These are phyloP conservation scores for Xylariales sp. DNA, from an alignment of 2,329 filamentous ascomycete genomes.

Conservation along the genomic window DNA sequence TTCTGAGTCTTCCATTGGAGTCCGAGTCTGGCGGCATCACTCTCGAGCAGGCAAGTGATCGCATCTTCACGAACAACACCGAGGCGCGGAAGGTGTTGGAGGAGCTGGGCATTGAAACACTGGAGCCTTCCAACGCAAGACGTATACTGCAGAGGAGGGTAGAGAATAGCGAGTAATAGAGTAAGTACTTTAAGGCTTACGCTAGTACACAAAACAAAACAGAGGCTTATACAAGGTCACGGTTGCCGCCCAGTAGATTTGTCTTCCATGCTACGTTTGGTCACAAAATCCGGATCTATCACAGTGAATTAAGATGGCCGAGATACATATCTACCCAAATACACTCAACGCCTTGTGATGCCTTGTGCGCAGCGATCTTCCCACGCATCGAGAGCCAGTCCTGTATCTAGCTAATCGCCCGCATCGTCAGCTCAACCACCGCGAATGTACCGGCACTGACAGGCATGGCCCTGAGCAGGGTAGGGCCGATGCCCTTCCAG, in stretches of 20 bases:
- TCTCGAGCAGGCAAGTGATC: conserved; percentile 49
- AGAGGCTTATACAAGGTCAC: too few species aligned
- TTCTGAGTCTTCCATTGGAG: conserved; percentile 60
- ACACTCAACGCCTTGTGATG: not conserved
- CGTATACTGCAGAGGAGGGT: conserved; percentile 63
- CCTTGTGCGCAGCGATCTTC: not conserved
- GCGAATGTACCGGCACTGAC: conserved; percentile 98
- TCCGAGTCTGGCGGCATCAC: conserved; percentile 33
- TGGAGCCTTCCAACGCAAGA: conserved; percentile 63
- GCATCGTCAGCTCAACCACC: conserved; percentile 66
- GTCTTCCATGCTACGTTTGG: too few species aligned
- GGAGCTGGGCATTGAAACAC: conserved; percentile 52
- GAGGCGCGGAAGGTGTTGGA: conserved; percentile 58
- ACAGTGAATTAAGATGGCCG: too few species aligned
- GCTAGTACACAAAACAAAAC: too few species aligned
- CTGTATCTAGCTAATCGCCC: conserved; percentile 44
- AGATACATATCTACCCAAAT: too few species aligned
- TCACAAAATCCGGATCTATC: too few species aligned
- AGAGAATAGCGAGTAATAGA: conserved; percentile 53
- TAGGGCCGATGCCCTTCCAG: conserved; percentile 92
- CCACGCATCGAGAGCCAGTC: not conserved
- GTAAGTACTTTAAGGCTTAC: too few species aligned
- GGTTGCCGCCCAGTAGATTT: too few species aligned
- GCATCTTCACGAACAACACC: conserved; percentile 52
- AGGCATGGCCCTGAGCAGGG: conserved; percentile 89